These are phyloP conservation scores for Ettlia oleoabundans DNA, from an alignment of 139 green algal species.

Conservation along the genomic window DNA sequence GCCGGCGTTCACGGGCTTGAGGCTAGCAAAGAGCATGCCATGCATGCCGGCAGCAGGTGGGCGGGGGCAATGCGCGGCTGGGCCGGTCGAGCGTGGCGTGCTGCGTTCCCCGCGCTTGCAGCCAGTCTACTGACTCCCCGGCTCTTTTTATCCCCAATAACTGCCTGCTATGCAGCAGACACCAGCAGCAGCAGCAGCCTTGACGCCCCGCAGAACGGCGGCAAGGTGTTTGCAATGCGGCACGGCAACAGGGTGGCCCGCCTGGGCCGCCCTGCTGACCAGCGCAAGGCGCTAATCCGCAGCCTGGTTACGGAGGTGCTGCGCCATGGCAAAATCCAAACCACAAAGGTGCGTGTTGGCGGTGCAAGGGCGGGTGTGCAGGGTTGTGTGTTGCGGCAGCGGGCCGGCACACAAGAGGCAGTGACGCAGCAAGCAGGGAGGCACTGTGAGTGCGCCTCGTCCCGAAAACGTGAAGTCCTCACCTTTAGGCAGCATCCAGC, in stretches of 20 bases:
- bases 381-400: too few species aligned
- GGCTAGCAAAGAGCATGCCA: conserved; percentile 13
- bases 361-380: too few species aligned
- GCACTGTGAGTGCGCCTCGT: too few species aligned
- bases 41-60: conserved; percentile 33
- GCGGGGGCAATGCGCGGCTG: conserved; percentile 16
- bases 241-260: conserved; percentile 85
- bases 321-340: conserved; percentile 92
- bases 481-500: too few species aligned
- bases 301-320: conserved; percentile 93
- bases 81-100: neutral
- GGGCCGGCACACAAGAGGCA: too few species aligned
- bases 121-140: neutral
- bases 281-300: conserved; percentile 96
- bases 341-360: conserved; percentile 93
- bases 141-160: neutral
- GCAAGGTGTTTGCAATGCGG: conserved; percentile 86
- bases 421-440: too few species aligned
- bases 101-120: neutral
- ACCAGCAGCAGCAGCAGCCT: conserved; percentile 42
- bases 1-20: conserved; percentile 38
- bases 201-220: conserved; percentile 66
- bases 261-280: conserved; percentile 92
- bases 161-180: conserved; percentile 8
- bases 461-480: too few species aligned